Percentiles rank a stretch among this genome's conserved stretches.
These are phyloP conservation scores for Centaurea solstitialis DNA, from an alignment of 129 eudicot species.

Conservation along the genomic window DNA sequence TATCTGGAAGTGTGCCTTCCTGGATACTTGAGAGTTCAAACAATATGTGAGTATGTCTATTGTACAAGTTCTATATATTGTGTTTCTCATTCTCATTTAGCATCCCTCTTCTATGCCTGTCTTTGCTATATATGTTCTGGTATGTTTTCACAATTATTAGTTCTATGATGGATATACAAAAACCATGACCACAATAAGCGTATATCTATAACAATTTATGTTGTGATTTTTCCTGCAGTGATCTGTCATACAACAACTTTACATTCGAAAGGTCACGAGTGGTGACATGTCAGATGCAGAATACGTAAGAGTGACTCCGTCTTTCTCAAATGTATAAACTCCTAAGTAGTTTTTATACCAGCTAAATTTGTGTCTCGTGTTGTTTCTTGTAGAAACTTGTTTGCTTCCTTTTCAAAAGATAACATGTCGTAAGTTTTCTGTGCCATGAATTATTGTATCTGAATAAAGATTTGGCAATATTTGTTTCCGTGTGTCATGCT, in stretches of 20 bases:
- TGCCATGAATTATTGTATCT: neutral
- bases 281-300: conserved; percentile 28
- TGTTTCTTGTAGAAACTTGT: no score
- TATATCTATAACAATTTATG: conserved; percentile 1
- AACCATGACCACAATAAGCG: no score
- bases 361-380: no score
- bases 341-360: neutral
- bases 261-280: conserved; percentile 20
- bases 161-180: neutral
- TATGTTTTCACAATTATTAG: neutral
- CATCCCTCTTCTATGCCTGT: neutral
- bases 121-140: neutral
- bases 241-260: conserved; percentile 54
- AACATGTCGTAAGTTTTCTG: conserved; percentile 39
- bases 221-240: conserved; percentile 21
- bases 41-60: conserved; percentile 33
- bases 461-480: neutral
- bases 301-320: conserved; percentile 31
- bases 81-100: neutral
- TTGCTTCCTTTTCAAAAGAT: conserved; percentile 25
- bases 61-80: neutral
- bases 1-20: conserved; percentile 44
- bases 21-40: conserved; percentile 45
- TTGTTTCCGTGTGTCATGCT: neutral
- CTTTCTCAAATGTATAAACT: conserved; percentile 2